Conservation (phyloP, 441 rosid species). For the Erodium moschatum region DNA sequence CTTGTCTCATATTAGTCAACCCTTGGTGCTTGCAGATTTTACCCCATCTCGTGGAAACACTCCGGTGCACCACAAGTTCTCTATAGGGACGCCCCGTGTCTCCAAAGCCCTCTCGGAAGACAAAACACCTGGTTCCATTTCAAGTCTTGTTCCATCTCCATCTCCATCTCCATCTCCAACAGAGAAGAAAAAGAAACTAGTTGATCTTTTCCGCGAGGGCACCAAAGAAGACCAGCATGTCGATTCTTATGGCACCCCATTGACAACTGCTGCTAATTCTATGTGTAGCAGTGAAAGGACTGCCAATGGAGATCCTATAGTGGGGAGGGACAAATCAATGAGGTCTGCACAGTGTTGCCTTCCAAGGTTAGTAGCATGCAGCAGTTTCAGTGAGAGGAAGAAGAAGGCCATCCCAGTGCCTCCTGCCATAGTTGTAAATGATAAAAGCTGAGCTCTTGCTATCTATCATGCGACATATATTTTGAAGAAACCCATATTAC, state of each 20-base stretch:
- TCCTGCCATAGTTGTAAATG: conserved; percentile 30
- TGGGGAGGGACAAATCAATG: conserved; percentile 34
- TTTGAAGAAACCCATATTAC: conserved; percentile 3
- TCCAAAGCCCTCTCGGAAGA: conserved; percentile 27
- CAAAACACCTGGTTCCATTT: conserved; percentile 23
- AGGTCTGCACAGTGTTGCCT: conserved; percentile 50
- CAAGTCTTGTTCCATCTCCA: background rate
- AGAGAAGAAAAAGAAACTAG: conserved; percentile 58
- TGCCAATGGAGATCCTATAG: conserved; percentile 29
- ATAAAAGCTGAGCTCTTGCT: conserved; percentile 19
- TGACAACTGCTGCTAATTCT: conserved; percentile 39
- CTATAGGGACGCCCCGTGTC: conserved; percentile 36
- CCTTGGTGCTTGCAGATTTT: conserved; percentile 44
- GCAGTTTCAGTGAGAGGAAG: conserved; percentile 54
- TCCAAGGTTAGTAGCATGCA: conserved; percentile 48
- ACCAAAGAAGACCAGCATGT: conserved; percentile 26
- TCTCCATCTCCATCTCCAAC: conserved; percentile 34
- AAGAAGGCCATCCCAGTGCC: conserved; percentile 36
- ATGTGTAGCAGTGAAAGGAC: conserved; percentile 37
- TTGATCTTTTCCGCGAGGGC: conserved; percentile 64
- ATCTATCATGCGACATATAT: background rate
- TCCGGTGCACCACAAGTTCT: conserved; percentile 44
- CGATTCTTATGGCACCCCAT: conserved; percentile 17
- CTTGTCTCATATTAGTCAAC: no score
- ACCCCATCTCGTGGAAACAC: conserved; percentile 68